phyloP scores from a whole-genome alignment of 352 stramenopile genomes.

The Phytopythium chamaehyphon region DNA sequence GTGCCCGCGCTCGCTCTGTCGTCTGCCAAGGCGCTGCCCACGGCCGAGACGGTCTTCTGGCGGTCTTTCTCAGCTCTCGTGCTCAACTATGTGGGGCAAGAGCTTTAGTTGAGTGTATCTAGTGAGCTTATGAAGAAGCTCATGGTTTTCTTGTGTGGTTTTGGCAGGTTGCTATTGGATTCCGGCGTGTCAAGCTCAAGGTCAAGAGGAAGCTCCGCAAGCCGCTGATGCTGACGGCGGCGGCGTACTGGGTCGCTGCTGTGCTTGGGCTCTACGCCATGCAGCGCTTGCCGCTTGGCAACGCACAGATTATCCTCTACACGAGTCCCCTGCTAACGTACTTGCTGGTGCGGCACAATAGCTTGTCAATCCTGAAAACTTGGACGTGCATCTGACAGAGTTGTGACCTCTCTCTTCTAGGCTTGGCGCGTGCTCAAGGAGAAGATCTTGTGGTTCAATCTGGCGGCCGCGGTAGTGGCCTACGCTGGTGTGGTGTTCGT shows the following conservation, averaged over 20 bases:
- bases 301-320: conserved; percentile 64
- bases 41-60: conserved; percentile 69
- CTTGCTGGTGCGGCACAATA: conserved; percentile 40
- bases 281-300: conserved; percentile 49
- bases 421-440: conserved; percentile 35
- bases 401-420: conserved; percentile 12
- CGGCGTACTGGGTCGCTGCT: conserved; percentile 42
- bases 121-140: no score
- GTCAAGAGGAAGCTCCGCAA: conserved; percentile 35
- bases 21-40: conserved; percentile 37
- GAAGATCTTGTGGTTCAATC: conserved; percentile 26
- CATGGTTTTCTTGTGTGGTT: no score
- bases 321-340: conserved; percentile 61
- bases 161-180: conserved; percentile 34
- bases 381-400: neutral
- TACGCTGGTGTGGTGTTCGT: conserved; percentile 43
- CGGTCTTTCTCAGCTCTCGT: conserved; percentile 48
- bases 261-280: conserved; percentile 51
- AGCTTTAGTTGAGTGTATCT: no score
- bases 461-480: conserved; percentile 33
- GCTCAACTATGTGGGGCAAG: conserved; percentile 38
- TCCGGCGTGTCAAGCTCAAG: conserved; percentile 15
- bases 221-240: conserved; percentile 32
- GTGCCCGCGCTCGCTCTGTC: conserved; percentile 61
- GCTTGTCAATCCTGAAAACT: no score